Conservation (phyloP, 306 rosid genomes). For the Sicyos baderoa region DNA sequence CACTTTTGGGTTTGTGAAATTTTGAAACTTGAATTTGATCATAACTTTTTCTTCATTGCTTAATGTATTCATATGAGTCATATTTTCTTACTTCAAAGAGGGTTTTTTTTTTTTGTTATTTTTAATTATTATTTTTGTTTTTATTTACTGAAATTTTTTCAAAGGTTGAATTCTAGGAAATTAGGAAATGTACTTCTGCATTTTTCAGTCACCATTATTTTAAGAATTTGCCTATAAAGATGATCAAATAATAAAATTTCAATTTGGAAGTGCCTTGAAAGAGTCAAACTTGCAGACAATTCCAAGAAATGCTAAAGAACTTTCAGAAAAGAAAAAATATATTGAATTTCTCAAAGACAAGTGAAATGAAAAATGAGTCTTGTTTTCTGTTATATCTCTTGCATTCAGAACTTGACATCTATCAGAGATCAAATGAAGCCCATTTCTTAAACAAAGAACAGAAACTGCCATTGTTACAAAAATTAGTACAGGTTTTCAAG, state of each 20-base stretch:
- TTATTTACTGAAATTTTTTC: too few relatives aligned
- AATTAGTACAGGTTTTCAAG: neutral
- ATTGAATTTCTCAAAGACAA: too few relatives aligned
- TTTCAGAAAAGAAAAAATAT: too few relatives aligned
- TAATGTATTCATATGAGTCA: neutral
- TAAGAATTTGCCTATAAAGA: neutral
- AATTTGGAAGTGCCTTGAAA: neutral
- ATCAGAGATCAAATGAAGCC: neutral
- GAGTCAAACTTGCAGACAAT: neutral
- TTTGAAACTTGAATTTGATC: slow-evolving; percentile 10
- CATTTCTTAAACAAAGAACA: slow-evolving; percentile 5
- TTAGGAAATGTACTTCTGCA: neutral
- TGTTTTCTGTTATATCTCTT: neutral
- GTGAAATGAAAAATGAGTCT: neutral
- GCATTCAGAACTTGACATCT: neutral
- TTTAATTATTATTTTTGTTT: too few relatives aligned
- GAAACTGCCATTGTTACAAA: neutral
- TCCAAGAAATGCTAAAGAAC: neutral
- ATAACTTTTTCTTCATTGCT: slow-evolving; percentile 3
- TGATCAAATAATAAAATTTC: neutral
- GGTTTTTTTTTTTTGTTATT: too few relatives aligned
- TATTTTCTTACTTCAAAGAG: neutral
- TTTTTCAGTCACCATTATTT: slow-evolving; percentile 5
- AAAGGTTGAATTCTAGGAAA: neutral
- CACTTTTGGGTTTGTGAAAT: slow-evolving; percentile 10